Evolutionary conservation across 371 early-diverging fungal genomes (phyloP).

Genomic region (Encephalitozoon intestinalis): DNA sequence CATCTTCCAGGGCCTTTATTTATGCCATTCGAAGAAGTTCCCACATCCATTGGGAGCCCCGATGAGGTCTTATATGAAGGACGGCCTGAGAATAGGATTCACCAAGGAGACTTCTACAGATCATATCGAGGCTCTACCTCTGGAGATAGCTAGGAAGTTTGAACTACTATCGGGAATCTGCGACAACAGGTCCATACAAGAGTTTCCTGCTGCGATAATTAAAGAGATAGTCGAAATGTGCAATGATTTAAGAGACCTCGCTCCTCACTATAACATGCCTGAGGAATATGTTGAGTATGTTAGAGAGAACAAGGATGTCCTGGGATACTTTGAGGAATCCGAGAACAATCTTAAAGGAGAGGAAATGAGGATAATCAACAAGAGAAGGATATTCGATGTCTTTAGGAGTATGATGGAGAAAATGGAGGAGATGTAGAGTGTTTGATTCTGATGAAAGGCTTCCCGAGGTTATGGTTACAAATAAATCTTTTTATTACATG

Average conservation of each 20-base stretch:
- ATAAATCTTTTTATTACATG: neutral
- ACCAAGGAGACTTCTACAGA: neutral
- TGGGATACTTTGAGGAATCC: neutral
- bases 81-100: neutral
- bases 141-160: neutral
- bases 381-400: neutral
- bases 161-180: neutral
- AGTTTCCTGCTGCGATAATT: neutral
- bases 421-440: neutral
- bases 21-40: neutral
- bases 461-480: too few species aligned
- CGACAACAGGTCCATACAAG: neutral
- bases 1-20: conserved; percentile 36
- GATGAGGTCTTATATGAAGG: neutral
- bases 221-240: neutral
- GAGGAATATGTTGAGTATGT: neutral
- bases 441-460: too few species aligned
- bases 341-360: neutral
- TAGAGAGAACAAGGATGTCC: neutral
- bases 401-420: neutral
- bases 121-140: neutral
- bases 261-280: neutral
- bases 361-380: neutral
- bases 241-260: neutral
- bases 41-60: neutral